Percentiles rank a stretch among this genome's conserved stretches.
phyloP scores from a whole-genome alignment of 1,139 yeast species.

The Lipomyces yarrowii region DNA sequence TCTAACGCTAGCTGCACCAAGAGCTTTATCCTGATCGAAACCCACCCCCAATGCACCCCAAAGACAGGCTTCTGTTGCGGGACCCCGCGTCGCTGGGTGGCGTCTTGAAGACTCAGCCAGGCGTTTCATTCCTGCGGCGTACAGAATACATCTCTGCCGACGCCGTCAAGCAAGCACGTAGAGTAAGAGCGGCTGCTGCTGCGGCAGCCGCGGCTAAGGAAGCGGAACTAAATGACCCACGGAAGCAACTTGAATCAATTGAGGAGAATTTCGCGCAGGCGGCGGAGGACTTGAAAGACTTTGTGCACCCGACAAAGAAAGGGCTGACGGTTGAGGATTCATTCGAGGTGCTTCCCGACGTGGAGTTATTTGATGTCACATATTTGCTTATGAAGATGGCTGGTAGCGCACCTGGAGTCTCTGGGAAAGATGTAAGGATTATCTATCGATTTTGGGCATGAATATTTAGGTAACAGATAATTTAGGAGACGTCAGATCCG shows the following conservation, averaged over 20 bases:
- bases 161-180: conserved; percentile 36
- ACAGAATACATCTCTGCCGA: conserved; percentile 79
- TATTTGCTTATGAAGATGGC: conserved; percentile 71
- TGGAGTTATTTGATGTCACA: conserved; percentile 80
- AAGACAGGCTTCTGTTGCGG: conserved; percentile 73
- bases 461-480: neutral
- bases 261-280: conserved; percentile 76
- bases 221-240: conserved; percentile 51
- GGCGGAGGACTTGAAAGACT: conserved; percentile 48
- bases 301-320: conserved; percentile 79
- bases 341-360: conserved; percentile 86
- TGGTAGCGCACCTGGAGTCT: conserved; percentile 56
- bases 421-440: conserved; percentile 21
- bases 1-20: neutral
- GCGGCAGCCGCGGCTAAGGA: conserved; percentile 33
- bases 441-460: neutral
- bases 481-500: conserved; percentile 25
- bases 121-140: conserved; percentile 86
- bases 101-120: conserved; percentile 50
- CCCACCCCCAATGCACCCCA: conserved; percentile 58
- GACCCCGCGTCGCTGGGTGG: conserved; percentile 63
- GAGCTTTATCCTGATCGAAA: conserved; percentile 27
- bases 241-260: conserved; percentile 63
- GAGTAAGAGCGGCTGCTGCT: conserved; percentile 23
- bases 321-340: conserved; percentile 72